Conservation (phyloP, 2,329 filamentous ascomycete species). For the Cryphonectria nitschkei region DNA sequence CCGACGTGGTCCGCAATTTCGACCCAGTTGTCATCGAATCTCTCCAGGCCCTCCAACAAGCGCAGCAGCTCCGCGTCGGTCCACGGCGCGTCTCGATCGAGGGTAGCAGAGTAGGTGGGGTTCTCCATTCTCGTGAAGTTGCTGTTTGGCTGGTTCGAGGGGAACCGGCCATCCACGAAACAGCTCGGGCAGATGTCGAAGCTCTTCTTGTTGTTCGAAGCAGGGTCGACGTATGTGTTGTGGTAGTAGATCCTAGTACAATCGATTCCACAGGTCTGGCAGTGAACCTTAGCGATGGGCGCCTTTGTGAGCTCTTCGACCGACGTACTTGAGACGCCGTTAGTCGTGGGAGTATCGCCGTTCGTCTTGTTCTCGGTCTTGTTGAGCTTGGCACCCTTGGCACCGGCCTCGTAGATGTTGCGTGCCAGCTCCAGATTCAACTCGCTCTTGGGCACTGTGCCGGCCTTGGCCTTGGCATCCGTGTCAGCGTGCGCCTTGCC, state of each 20-base stretch:
- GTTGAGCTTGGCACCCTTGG: constrained; percentile 74
- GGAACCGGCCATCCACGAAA: constrained; percentile 82
- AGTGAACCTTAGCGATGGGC: constrained; percentile 73
- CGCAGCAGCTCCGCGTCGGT: constrained; percentile 87
- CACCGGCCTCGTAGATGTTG: constrained; percentile 92
- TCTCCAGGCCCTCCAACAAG: constrained; percentile 86
- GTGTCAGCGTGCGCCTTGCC: constrained; percentile 68
- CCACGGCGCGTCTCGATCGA: constrained; percentile 88
- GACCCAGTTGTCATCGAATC: constrained; percentile 95
- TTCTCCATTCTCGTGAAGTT: constrained; percentile 93
- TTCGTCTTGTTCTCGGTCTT: constrained; percentile 74
- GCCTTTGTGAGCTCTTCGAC: constrained; percentile 67
- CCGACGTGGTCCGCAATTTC: constrained; percentile 90
- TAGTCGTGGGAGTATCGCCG: constrained; percentile 70
- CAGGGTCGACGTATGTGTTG: constrained; percentile 54
- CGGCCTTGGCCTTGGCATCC: constrained; percentile 71
- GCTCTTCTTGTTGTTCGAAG: constrained; percentile 66
- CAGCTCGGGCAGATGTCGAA: constrained; percentile 92
- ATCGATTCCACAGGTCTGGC: constrained; percentile 89
- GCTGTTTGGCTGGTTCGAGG: constrained; percentile 73
- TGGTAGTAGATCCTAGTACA: constrained; percentile 71
- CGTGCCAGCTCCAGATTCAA: constrained; percentile 91
- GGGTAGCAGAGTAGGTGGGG: constrained; percentile 74
- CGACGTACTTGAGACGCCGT: constrained; percentile 59
- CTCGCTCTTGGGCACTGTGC: constrained; percentile 72